These are phyloP conservation scores for Trichoderma arundinaceum DNA, from an alignment of 2,329 filamentous ascomycete species.

Conservation along the genomic window DNA sequence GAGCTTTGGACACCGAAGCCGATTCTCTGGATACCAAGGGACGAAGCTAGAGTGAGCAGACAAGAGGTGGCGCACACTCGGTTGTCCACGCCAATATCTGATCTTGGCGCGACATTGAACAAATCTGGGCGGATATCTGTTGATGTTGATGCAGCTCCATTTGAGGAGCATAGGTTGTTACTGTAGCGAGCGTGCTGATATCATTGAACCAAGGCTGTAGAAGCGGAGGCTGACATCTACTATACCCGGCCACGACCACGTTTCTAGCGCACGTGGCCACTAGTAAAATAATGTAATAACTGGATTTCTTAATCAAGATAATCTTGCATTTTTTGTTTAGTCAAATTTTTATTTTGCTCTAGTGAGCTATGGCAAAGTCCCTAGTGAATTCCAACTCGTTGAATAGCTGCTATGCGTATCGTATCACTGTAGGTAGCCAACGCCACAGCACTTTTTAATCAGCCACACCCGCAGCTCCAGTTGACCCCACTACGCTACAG, in stretches of 20 bases:
- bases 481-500: slow-evolving; percentile 26
- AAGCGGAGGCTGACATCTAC: background rate
- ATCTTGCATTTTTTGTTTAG: no score
- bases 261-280: slow-evolving; percentile 12
- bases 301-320: background rate
- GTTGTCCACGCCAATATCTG: slow-evolving; percentile 77
- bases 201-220: background rate
- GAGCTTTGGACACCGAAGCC: slow-evolving; percentile 64
- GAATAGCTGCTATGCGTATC: no score
- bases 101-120: slow-evolving; percentile 51
- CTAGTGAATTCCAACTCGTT: no score
- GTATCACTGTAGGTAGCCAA: background rate
- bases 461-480: slow-evolving; percentile 26
- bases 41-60: slow-evolving; percentile 73
- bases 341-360: no score
- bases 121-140: slow-evolving; percentile 45
- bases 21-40: slow-evolving; percentile 83
- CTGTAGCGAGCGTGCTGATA: slow-evolving; percentile 44
- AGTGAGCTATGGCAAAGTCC: no score
- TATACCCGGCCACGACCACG: slow-evolving; percentile 16
- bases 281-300: background rate
- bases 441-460: slow-evolving; percentile 9
- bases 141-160: slow-evolving; percentile 48
- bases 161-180: slow-evolving; percentile 43
- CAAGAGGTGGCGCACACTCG: slow-evolving; percentile 78